phyloP scores from a whole-genome alignment of 139 green algal species.

The Chlamydomonas asymmetrica region DNA sequence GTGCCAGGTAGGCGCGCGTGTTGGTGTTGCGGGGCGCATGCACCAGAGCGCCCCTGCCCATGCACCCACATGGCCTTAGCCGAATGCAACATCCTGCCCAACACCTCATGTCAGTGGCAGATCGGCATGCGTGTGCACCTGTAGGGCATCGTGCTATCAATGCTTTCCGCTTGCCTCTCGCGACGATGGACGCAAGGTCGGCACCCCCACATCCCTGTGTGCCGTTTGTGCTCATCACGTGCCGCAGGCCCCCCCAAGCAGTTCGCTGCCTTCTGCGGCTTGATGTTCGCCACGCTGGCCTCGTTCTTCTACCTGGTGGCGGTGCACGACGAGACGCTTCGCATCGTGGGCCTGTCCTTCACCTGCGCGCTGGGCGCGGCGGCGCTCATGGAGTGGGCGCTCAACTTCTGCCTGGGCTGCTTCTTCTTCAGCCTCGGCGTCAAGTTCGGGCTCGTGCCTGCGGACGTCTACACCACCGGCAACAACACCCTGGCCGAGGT shows the following conservation, averaged over 20 bases:
- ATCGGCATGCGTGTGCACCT: too few relatives aligned
- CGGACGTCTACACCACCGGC: slow-evolving; percentile 45
- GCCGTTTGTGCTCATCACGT: neutral
- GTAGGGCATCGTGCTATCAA: neutral
- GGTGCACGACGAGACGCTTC: slow-evolving; percentile 21
- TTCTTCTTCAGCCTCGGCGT: slow-evolving; percentile 49
- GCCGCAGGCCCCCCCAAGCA: slow-evolving; percentile 55
- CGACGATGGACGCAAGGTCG: too few relatives aligned
- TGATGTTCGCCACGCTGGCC: slow-evolving; percentile 27
- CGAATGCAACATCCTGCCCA: neutral
- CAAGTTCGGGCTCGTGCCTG: slow-evolving; percentile 41
- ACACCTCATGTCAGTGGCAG: neutral
- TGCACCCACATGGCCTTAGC: neutral
- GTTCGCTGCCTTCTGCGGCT: slow-evolving; percentile 45
- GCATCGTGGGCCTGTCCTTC: slow-evolving; percentile 33
- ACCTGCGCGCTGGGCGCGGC: slow-evolving; percentile 17
- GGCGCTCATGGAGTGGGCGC: slow-evolving; percentile 40
- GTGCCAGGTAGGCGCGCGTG: slow-evolving; percentile 2
- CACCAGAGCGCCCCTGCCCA: too few relatives aligned
- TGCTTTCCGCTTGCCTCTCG: neutral
- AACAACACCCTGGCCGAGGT: slow-evolving; percentile 46
- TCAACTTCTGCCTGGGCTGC: slow-evolving; percentile 58
- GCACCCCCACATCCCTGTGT: too few relatives aligned
- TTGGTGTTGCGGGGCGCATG: too few relatives aligned
- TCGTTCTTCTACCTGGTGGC: slow-evolving; percentile 28